These are phyloP conservation scores for Neofusicoccum laricinum DNA, from an alignment of 2,329 filamentous ascomycete species.

Conservation along the genomic window DNA sequence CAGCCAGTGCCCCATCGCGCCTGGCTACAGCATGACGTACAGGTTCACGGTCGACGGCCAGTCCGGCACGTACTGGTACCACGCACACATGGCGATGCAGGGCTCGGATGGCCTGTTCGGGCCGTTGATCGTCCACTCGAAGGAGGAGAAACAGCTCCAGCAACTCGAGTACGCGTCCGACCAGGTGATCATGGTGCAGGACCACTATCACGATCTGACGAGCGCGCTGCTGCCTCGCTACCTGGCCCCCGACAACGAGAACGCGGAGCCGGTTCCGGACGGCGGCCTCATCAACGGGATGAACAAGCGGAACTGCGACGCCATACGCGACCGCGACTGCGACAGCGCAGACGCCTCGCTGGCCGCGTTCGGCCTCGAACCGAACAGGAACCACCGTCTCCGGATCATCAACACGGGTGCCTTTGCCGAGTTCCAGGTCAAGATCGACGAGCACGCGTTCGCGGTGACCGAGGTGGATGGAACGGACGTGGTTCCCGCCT, in stretches of 20 bases:
- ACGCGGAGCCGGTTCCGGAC: slow-evolving; percentile 56
- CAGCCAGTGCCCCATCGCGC: slow-evolving; percentile 64
- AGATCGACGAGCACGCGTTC: slow-evolving; percentile 63
- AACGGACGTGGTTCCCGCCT: slow-evolving; percentile 56
- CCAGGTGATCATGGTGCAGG: slow-evolving; percentile 61
- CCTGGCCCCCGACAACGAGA: slow-evolving; percentile 47
- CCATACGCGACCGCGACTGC: slow-evolving; percentile 36
- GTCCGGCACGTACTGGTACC: slow-evolving; percentile 76
- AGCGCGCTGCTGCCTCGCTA: slow-evolving; percentile 52
- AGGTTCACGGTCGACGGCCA: slow-evolving; percentile 56
- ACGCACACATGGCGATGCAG: slow-evolving; percentile 65
- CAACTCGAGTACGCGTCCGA: slow-evolving; percentile 49
- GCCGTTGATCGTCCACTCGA: slow-evolving; percentile 59
- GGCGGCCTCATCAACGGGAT: slow-evolving; percentile 44
- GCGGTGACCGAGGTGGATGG: slow-evolving; percentile 66
- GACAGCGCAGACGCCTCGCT: slow-evolving; percentile 28
- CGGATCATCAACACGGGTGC: slow-evolving; percentile 71
- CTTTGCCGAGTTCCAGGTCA: slow-evolving; percentile 56
- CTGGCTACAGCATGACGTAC: slow-evolving; percentile 64
- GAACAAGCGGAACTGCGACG: slow-evolving; percentile 36
- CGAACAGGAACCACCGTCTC: slow-evolving; percentile 64
- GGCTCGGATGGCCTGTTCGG: slow-evolving; percentile 69
- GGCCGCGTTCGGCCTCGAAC: slow-evolving; percentile 34
- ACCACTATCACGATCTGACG: slow-evolving; percentile 63
- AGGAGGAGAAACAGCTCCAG: slow-evolving; percentile 44